Conservation (phyloP, 306 rosid genomes). For the Vigna mungo region DNA sequence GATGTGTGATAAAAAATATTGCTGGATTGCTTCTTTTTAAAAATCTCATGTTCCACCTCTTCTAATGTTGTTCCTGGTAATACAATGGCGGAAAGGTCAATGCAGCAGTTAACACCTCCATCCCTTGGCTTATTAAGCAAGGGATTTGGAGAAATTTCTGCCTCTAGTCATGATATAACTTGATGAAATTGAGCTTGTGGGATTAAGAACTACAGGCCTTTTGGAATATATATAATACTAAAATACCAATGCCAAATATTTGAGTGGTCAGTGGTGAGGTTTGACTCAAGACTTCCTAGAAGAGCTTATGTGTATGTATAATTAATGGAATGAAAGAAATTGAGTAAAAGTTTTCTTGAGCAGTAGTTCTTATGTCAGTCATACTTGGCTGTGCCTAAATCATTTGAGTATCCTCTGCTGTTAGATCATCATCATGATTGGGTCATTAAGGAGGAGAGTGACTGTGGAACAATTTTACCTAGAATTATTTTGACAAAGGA, state of each 20-base stretch:
- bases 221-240: slow-evolving; percentile 13
- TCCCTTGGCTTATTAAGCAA: slow-evolving; percentile 54
- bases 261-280: slow-evolving; percentile 14
- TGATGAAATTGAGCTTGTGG: slow-evolving; percentile 13
- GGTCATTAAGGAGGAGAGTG: neutral
- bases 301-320: slow-evolving; percentile 12
- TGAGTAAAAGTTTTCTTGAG: slow-evolving; percentile 17
- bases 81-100: slow-evolving; percentile 45
- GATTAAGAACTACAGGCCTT: slow-evolving; percentile 13
- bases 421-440: neutral
- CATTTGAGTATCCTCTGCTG: slow-evolving; percentile 23
- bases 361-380: slow-evolving; percentile 22
- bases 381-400: slow-evolving; percentile 28
- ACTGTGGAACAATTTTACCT: slow-evolving; percentile 17
- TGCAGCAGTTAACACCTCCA: slow-evolving; percentile 52
- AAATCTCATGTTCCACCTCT: slow-evolving; percentile 58
- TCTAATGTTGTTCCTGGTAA: slow-evolving; percentile 47
- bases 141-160: slow-evolving; percentile 35
- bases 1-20: slow-evolving; percentile 57
- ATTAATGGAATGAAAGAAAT: slow-evolving; percentile 25
- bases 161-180: slow-evolving; percentile 21
- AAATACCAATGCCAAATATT: slow-evolving; percentile 14
- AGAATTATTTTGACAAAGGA: slow-evolving; percentile 11
- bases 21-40: slow-evolving; percentile 49
- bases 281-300: slow-evolving; percentile 22